These are phyloP conservation scores for Cryptococcus sp. DNA, from an alignment of 1,284 basidiomycete species.

Conservation along the genomic window DNA sequence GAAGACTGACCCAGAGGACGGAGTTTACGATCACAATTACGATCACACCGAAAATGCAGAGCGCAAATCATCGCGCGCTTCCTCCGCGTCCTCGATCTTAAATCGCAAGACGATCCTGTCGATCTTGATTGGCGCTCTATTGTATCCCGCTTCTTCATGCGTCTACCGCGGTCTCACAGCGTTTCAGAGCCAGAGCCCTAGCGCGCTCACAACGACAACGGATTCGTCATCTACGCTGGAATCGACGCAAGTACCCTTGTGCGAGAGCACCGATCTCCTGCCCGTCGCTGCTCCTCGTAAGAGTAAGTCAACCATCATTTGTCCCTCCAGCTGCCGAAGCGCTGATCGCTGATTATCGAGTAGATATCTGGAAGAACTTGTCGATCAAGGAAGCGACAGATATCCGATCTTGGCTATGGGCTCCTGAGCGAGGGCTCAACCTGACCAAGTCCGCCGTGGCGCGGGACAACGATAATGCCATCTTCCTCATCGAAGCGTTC, in stretches of 20 bases:
- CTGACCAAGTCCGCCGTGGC: constrained; percentile 30
- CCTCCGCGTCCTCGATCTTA: not conserved
- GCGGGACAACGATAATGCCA: constrained; percentile 40
- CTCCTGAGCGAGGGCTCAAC: constrained; percentile 58
- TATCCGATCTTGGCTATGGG: constrained; percentile 58
- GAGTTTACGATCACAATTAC: not conserved
- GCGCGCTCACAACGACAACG: not conserved
- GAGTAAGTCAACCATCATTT: constrained; percentile 1
- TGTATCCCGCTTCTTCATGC: constrained; percentile 1
- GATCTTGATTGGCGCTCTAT: constrained; percentile 1
- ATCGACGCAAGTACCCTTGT: not conserved
- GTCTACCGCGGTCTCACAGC: not conserved
- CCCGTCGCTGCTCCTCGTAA: constrained; percentile 2
- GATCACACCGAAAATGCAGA: not conserved
- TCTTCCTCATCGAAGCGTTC: constrained; percentile 41
- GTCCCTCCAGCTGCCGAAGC: not conserved
- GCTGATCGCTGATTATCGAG: not conserved
- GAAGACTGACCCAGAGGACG: not conserved
- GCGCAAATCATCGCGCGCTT: not conserved
- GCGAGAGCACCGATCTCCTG: constrained; percentile 3
- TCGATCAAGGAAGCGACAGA: constrained; percentile 55
- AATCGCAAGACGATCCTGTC: constrained; percentile 3
- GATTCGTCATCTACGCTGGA: not conserved
- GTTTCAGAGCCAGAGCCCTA: too few relatives aligned
- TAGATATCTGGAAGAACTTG: constrained; percentile 42